phyloP scores from a whole-genome alignment of 257 asterid species.

The Paraleonurus japonicus region DNA sequence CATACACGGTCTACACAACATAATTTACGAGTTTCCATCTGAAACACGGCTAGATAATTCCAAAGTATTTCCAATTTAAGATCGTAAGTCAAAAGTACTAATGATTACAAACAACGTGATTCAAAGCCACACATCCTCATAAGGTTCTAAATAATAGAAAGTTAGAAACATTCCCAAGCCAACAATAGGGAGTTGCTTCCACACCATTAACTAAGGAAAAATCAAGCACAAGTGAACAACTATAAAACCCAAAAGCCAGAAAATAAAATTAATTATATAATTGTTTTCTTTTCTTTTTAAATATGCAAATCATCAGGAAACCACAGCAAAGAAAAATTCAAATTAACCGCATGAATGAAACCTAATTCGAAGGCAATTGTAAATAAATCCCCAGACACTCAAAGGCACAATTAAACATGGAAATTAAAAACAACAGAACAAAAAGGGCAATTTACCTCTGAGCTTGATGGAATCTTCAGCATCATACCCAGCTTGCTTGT shows the following conservation, averaged over 20 bases:
- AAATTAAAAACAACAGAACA: background rate
- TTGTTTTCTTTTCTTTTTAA: background rate
- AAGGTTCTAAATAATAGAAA: background rate
- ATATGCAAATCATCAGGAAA: background rate
- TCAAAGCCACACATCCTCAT: background rate
- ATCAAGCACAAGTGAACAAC: background rate
- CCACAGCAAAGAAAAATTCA: background rate
- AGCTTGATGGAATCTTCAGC: slow-evolving; percentile 54
- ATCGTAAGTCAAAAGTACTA: background rate
- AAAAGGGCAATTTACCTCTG: slow-evolving; percentile 39
- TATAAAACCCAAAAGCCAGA: background rate
- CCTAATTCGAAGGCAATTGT: slow-evolving; percentile 18
- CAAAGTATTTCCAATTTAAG: background rate
- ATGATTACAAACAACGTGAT: slow-evolving; percentile 2
- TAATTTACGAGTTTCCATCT: background rate
- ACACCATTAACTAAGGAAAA: background rate
- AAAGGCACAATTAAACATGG: background rate
- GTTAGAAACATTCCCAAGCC: background rate
- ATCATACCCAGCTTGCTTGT: slow-evolving; percentile 49
- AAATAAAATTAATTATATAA: background rate
- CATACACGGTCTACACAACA: background rate
- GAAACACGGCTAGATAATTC: background rate
- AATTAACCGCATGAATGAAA: slow-evolving; percentile 9
- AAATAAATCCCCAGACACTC: slow-evolving; percentile 4
- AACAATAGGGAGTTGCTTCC: background rate